phyloP scores from a whole-genome alignment of 805 yeast genomes.

The Cyberlindnera petersonii region DNA sequence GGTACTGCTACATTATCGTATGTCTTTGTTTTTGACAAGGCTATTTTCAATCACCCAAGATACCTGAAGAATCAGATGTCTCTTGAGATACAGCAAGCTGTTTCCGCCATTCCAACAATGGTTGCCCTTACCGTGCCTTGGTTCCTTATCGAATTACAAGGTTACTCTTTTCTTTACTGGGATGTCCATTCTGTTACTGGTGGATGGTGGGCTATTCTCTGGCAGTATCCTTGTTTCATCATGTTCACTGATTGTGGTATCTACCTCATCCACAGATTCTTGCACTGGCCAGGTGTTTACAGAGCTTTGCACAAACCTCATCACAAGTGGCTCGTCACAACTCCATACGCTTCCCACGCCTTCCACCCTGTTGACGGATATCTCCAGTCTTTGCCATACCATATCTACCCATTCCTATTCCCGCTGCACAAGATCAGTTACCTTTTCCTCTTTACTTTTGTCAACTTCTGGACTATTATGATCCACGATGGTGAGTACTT shows the following conservation, averaged over 20 bases:
- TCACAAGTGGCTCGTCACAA: constrained; percentile 98
- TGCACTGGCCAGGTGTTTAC: constrained; percentile 91
- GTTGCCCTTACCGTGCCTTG: constrained; percentile 84
- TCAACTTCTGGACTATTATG: constrained; percentile 97
- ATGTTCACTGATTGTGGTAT: constrained; percentile 94
- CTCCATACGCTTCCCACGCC: constrained; percentile 97
- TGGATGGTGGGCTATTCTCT: constrained; percentile 58
- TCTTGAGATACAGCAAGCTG: constrained; percentile 75
- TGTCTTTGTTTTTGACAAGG: constrained; percentile 75
- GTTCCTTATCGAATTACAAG: constrained; percentile 79
- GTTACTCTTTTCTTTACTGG: constrained; percentile 77
- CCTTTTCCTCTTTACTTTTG: constrained; percentile 78
- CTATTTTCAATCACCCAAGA: constrained; percentile 92
- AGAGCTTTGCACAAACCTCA: constrained; percentile 91
- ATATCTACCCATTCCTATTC: constrained; percentile 84
- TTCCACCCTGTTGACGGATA: constrained; percentile 98
- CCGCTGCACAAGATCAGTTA: constrained; percentile 89
- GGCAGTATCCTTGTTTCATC: constrained; percentile 74
- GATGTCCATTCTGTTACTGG: constrained; percentile 58
- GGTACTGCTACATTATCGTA: constrained; percentile 75
- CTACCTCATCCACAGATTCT: constrained; percentile 85
- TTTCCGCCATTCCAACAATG: constrained; percentile 85
- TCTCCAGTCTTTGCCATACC: constrained; percentile 90
- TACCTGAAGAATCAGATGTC: constrained; percentile 90
- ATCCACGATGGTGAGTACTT: constrained; percentile 97